phyloP scores from a whole-genome alignment of 2,329 filamentous ascomycete genomes.

The Cladosporium austrohemisphaericum region DNA sequence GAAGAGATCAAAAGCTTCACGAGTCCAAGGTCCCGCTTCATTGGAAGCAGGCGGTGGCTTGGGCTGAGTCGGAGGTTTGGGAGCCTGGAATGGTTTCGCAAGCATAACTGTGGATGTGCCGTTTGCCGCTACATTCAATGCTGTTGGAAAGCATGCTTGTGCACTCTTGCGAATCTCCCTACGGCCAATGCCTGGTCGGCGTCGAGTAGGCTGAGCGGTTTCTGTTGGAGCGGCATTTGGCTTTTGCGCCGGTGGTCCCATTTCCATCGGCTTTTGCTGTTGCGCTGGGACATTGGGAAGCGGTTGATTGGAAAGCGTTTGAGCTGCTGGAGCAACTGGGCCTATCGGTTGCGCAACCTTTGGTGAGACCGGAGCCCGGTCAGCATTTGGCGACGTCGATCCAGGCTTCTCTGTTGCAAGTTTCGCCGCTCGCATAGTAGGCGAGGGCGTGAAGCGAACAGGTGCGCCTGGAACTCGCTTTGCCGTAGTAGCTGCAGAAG shows the following conservation, averaged over 20 bases:
- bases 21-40: constrained; percentile 64
- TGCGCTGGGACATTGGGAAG: too few species aligned
- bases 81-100: constrained; percentile 29
- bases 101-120: constrained; percentile 29
- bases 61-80: constrained; percentile 21
- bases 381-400: too few species aligned
- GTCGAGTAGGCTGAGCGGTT: neutral
- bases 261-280: neutral
- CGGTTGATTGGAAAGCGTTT: too few species aligned
- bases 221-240: neutral
- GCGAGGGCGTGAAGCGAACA: constrained; percentile 28
- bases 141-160: constrained; percentile 4
- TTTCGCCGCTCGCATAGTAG: constrained; percentile 14
- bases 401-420: neutral
- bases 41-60: constrained; percentile 19
- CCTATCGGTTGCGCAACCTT: too few species aligned
- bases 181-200: constrained; percentile 2
- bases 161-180: constrained; percentile 11
- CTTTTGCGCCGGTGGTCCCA: neutral
- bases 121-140: constrained; percentile 23
- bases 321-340: too few species aligned
- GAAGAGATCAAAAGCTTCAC: constrained; percentile 64
- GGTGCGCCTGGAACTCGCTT: constrained; percentile 27
- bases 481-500: constrained; percentile 1
- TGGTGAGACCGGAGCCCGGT: too few species aligned